Conservation (phyloP, 805 yeast genomes). For the Candida railenensis region DNA sequence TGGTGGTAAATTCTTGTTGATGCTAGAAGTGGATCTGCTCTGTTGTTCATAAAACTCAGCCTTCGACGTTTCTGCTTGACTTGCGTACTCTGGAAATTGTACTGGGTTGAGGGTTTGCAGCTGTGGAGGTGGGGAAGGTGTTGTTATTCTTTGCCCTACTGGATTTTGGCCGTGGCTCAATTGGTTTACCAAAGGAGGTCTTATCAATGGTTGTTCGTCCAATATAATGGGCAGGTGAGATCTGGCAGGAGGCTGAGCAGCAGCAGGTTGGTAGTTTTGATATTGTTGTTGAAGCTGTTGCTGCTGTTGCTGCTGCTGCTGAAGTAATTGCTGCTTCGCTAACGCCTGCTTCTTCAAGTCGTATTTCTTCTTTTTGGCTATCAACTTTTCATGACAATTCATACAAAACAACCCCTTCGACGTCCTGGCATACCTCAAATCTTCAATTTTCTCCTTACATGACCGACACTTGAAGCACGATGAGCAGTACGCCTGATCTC, state of each 20-base stretch:
- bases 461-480: slow-evolving; percentile 86
- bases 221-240: background rate
- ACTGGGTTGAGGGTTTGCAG: background rate
- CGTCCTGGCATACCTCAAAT: slow-evolving; percentile 87
- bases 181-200: background rate
- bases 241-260: too few species aligned
- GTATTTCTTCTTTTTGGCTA: slow-evolving; percentile 71
- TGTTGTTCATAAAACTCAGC: background rate
- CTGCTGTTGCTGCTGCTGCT: slow-evolving; percentile 12
- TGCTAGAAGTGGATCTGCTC: slow-evolving; percentile 1
- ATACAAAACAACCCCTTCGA: slow-evolving; percentile 91
- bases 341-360: slow-evolving; percentile 44
- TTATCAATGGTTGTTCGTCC: slow-evolving; percentile 1
- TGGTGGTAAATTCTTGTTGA: slow-evolving; percentile 5
- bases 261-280: background rate
- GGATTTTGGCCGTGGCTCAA: background rate
- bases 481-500: slow-evolving; percentile 93
- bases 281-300: background rate
- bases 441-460: slow-evolving; percentile 83
- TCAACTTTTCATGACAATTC: slow-evolving; percentile 81
- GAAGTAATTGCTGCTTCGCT: slow-evolving; percentile 25
- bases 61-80: background rate
- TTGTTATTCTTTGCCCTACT: background rate
- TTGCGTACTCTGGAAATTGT: background rate
- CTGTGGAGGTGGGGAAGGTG: background rate